These are phyloP conservation scores for Chamaecyparis obtusa DNA, from an alignment of 75 land plant species.

Conservation along the genomic window DNA sequence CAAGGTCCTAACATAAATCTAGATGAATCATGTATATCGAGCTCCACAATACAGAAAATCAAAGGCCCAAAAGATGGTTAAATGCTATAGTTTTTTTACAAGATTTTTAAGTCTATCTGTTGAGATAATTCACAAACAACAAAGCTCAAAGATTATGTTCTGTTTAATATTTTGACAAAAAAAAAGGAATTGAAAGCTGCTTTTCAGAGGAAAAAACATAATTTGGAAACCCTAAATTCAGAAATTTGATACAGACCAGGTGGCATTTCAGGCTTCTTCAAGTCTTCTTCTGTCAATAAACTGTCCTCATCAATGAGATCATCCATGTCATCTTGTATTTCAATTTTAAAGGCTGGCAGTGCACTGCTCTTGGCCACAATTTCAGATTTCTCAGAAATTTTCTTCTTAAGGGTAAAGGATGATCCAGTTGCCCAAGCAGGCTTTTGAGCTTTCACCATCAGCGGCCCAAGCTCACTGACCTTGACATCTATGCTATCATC, in stretches of 20 bases:
- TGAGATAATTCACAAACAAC: not conserved
- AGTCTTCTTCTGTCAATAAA: constrained; percentile 91
- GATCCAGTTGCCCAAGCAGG: constrained; percentile 89
- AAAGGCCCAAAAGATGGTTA: not conserved
- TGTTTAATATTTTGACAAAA: not conserved
- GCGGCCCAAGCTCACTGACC: not conserved
- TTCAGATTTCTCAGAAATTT: not conserved
- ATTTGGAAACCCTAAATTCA: not conserved
- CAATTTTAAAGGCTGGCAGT: constrained; percentile 28
- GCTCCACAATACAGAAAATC: not conserved
- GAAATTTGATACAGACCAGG: constrained; percentile 4
- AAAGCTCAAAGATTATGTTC: too few relatives aligned
- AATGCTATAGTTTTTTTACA: not conserved
- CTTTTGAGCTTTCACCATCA: constrained; percentile 66
- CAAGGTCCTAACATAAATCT: not conserved
- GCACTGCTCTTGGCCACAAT: constrained; percentile 15
- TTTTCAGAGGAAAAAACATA: not conserved
- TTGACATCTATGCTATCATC: constrained; percentile 18
- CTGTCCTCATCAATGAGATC: constrained; percentile 95
- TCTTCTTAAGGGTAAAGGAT: constrained; percentile 73
- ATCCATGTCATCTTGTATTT: constrained; percentile 55
- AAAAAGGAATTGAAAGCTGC: not conserved
- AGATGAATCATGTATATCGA: not conserved
- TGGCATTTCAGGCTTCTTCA: constrained; percentile 82
- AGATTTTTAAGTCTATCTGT: not conserved